A percentile compares a stretch with the other conserved stretches of the same genome.
Conservation (phyloP, 2,329 filamentous ascomycete genomes). For the Hypoxylon sp. region DNA sequence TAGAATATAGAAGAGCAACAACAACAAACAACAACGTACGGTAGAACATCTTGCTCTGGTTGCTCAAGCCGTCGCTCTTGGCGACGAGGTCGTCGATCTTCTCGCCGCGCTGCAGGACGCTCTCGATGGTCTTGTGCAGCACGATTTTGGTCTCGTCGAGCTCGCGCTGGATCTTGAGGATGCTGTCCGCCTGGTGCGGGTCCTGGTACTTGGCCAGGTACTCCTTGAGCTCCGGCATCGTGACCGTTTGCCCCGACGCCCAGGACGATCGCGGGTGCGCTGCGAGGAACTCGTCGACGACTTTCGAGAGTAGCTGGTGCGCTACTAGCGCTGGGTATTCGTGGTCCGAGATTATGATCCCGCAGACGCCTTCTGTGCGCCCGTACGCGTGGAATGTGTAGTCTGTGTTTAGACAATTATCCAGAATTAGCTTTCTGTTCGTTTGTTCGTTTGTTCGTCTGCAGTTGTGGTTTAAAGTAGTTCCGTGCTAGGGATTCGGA, state of each 20-base stretch:
- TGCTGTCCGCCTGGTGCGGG: conserved; percentile 89
- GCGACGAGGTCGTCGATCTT: conserved; percentile 95
- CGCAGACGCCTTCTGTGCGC: conserved; percentile 80
- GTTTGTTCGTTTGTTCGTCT: conserved; percentile 11
- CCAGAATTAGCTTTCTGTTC: conserved; percentile 22
- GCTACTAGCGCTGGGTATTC: conserved; percentile 84
- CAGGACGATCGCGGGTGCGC: conserved; percentile 80
- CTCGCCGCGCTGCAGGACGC: conserved; percentile 89
- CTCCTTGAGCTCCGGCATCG: conserved; percentile 82
- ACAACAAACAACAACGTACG: conserved; percentile 65
- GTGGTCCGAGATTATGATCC: conserved; percentile 83
- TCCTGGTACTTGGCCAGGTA: conserved; percentile 85
- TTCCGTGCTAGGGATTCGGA: conserved; percentile 16
- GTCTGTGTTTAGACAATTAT: conserved; percentile 57
- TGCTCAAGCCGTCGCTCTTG: conserved; percentile 92
- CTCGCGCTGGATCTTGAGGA: conserved; percentile 96
- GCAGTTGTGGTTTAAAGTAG: conserved; percentile 16
- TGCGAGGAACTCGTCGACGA: conserved; percentile 87
- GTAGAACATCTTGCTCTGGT: conserved; percentile 98
- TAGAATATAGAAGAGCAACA: conserved; percentile 1
- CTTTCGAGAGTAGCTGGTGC: conserved; percentile 88
- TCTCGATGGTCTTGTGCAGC: conserved; percentile 96
- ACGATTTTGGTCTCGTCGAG: conserved; percentile 98
- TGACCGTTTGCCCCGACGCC: conserved; percentile 68
- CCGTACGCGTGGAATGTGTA: conserved; percentile 85